Evolutionary conservation across 139 green algal genomes (phyloP).

Genomic region (Chlamydomonas incerta): DNA sequence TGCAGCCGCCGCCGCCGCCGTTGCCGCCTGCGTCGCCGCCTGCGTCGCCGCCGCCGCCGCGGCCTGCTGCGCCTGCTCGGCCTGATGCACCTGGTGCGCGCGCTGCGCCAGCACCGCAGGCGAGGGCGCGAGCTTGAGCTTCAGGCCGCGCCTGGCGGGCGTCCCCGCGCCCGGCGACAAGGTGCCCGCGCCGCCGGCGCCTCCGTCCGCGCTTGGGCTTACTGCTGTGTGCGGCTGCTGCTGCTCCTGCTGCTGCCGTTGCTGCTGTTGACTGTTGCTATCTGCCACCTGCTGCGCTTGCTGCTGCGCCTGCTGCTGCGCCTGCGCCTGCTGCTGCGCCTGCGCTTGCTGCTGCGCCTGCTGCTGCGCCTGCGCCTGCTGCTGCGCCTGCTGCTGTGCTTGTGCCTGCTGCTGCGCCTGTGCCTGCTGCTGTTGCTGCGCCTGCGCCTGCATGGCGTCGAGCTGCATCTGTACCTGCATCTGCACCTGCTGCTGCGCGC

Average conservation of each 20-base stretch:
- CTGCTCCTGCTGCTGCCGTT: background rate
- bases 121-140: background rate
- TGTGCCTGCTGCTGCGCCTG: too few species aligned
- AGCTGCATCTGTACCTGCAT: too few species aligned
- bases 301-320: background rate
- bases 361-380: constrained; percentile 1
- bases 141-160: background rate
- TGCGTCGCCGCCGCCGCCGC: too few species aligned
- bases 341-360: background rate
- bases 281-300: background rate
- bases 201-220: too few species aligned
- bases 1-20: too few species aligned
- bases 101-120: too few species aligned
- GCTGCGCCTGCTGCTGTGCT: background rate
- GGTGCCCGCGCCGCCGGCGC: too few species aligned
- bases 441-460: background rate
- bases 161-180: too few species aligned
- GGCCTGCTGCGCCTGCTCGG: too few species aligned
- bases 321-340: background rate
- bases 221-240: background rate
- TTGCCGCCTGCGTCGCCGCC: too few species aligned
- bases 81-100: too few species aligned
- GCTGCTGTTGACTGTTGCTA: background rate
- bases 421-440: background rate
- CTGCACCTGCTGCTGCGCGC: background rate